Evolutionary conservation across 192 early-diverging fungal genomes (phyloP), one percentile per base, ranked within the genome.

Genomic region (Umbelopsis ramanniana): DNA sequence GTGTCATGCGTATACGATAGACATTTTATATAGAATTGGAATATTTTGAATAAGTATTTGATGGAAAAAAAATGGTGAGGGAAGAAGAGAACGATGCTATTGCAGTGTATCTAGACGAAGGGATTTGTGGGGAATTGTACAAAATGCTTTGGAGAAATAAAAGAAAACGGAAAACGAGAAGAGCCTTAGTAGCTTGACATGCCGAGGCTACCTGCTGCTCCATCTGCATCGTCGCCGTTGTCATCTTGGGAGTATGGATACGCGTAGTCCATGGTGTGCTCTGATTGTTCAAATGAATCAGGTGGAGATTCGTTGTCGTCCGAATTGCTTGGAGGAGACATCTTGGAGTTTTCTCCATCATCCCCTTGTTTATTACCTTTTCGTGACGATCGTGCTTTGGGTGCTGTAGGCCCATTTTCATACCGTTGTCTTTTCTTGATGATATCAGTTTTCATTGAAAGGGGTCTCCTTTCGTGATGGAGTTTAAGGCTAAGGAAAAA

Each of bases 391-490:
- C 33, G 26, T 37, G 24, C 57, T 63, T 63, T 63, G 6, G 57
- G 57, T 63, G 57, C 57, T 37, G 57, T 12, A 15, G 57, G 57
- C 22, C 33, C n/a, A 43, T 69, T 40, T 48, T 78, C 72, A 48
- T 63, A 71, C 14, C 72, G 26, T 46, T 78, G 76, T 48, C 72
- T 68, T 43, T 78, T 73, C 23, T 78, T 78, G 29, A 78, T 78
- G 19, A 50, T 53, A 55, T 78, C 72, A 33, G 72, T 71, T 23
- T 78, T 78, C 66, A 74, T 67, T 17, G 68, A 71, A 6, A 77
- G 47, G 0, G 76, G 76, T 63, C 76, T 52, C 48, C 72, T 77
- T 53, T 77, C 76, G 26, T 77, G 71, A 52, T 77, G 76, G 7
- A 77, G 53, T 69, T 77, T 77, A 14, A 77, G 53, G 17, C 76